Percentiles rank a stretch among this genome's conserved stretches.
phyloP scores from a whole-genome alignment of 2,329 filamentous ascomycete species.

The Scleromitrula shiraiana region DNA sequence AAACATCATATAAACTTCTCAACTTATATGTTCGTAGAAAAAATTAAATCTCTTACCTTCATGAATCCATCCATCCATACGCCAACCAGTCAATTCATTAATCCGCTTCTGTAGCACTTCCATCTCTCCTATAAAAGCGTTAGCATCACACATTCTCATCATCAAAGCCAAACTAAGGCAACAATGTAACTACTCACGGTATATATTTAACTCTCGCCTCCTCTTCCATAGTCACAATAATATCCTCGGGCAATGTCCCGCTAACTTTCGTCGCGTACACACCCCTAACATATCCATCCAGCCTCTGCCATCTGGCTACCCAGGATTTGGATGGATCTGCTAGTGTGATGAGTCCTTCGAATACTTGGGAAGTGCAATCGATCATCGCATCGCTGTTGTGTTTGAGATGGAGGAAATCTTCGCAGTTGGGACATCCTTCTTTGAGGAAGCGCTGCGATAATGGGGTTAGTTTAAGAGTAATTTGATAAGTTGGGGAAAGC shows the following conservation, averaged over 20 bases:
- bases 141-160: conserved; percentile 10
- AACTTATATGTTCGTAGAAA: neutral
- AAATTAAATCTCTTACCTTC: neutral
- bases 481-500: conserved; percentile 7
- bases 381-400: conserved; percentile 74
- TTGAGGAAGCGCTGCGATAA: conserved; percentile 65
- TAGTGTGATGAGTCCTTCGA: conserved; percentile 83
- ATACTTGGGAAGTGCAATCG: conserved; percentile 92
- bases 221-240: conserved; percentile 52
- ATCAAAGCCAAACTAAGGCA: neutral
- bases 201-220: conserved; percentile 58
- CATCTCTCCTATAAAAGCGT: conserved; percentile 40
- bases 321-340: conserved; percentile 77
- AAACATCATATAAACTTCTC: conserved; percentile 64
- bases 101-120: conserved; percentile 38
- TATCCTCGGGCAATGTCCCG: conserved; percentile 64
- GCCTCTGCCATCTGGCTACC: conserved; percentile 93
- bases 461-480: conserved; percentile 7
- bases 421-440: conserved; percentile 93
- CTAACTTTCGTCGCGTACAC: conserved; percentile 94
- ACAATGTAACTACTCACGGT: conserved; percentile 41
- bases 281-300: conserved; percentile 80
- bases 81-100: conserved; percentile 7
- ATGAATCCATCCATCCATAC: neutral
- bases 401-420: conserved; percentile 77